Evolutionary conservation across 2,329 filamentous ascomycete genomes (phyloP).

Genomic region (Hypoxylon sp.): DNA sequence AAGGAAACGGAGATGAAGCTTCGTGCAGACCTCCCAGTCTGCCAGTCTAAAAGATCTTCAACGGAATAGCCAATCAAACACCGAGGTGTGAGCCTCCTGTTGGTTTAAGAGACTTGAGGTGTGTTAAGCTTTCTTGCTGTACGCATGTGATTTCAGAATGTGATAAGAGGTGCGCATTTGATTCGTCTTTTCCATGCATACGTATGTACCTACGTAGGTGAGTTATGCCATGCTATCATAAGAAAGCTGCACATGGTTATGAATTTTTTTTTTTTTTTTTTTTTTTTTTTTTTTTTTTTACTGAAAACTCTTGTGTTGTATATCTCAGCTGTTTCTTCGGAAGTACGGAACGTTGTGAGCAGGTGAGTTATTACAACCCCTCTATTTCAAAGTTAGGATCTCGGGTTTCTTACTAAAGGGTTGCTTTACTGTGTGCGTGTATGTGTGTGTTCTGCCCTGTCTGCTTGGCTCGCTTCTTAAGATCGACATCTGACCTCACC

Average conservation of each 20-base stretch:
- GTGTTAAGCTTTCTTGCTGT: not conserved
- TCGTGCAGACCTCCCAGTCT: too few relatives aligned
- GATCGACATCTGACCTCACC: constrained; percentile 34
- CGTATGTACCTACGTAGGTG: too few relatives aligned
- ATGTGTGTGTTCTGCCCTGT: not conserved
- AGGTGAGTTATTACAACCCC: constrained; percentile 6
- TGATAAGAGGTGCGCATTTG: not conserved
- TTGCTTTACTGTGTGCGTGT: not conserved
- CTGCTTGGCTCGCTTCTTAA: constrained; percentile 30
- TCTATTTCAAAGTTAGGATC: constrained; percentile 15
- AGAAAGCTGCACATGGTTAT: not conserved
- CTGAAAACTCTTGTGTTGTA: not conserved
- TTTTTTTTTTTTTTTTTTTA: not conserved
- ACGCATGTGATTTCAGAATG: not conserved
- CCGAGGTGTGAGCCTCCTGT: not conserved
- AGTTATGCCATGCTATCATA: not conserved
- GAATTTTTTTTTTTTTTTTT: not conserved
- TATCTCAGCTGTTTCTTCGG: constrained; percentile 3
- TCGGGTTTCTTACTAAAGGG: constrained; percentile 2
- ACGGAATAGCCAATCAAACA: not conserved
- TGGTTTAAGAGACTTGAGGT: not conserved
- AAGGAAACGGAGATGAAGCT: too few relatives aligned
- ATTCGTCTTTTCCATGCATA: not conserved
- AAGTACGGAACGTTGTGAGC: constrained; percentile 11
- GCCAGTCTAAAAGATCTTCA: too few relatives aligned